Conservation (phyloP, 208 protist species). For the Naegleria lovaniensis region DNA sequence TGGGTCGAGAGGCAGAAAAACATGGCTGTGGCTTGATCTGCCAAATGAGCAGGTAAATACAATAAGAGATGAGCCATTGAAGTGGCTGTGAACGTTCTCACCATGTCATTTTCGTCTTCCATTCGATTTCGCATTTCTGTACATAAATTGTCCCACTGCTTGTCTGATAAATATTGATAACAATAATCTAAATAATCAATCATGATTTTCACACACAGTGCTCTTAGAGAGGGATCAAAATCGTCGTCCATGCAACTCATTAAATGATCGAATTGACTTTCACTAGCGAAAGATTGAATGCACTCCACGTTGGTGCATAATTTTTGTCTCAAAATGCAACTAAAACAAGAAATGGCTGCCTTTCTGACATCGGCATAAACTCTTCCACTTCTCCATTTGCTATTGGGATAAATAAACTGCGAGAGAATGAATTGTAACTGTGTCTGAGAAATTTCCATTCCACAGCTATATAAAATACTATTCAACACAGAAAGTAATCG, state of each 20-base stretch:
- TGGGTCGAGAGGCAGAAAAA: neutral
- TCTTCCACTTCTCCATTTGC: conserved; percentile 4
- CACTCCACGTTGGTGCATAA: neutral
- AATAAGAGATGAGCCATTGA: neutral
- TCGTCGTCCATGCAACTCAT: neutral
- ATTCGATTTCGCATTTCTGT: neutral
- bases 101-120: neutral
- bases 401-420: neutral
- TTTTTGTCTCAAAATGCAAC: neutral
- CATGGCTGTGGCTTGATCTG: neutral
- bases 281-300: neutral
- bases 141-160: neutral
- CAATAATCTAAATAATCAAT: neutral
- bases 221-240: neutral
- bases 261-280: neutral
- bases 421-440: neutral
- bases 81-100: neutral
- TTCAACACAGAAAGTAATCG: neutral
- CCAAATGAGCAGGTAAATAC: neutral
- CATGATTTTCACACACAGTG: neutral
- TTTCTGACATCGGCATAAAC: neutral
- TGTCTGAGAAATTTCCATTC: neutral
- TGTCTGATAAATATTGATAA: neutral
- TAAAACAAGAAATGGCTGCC: neutral
- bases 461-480: neutral